Evolutionary conservation across 805 yeast genomes (phyloP), one percentile per base, ranked within the genome.

Genomic region (Nakazawaea sp.): DNA sequence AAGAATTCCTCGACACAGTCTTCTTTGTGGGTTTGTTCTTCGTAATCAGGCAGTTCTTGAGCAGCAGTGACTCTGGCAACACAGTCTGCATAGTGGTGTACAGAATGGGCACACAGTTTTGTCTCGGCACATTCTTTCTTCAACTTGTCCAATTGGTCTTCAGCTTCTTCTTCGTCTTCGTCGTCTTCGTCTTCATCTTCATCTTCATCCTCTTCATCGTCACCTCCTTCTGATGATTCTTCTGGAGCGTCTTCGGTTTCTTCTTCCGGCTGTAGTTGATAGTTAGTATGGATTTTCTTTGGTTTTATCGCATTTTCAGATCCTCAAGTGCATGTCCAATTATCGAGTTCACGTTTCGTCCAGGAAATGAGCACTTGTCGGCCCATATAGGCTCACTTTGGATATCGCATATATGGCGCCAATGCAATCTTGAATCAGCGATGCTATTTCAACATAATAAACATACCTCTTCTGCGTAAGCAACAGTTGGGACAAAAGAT

Each of bases 1-100:
- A 90, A 90, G 64, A 84, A 90, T 67, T 90, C 98, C 67, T 90
- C 97, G 45, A 90, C 82, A 73, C 98, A 90, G 67, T 90, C 97
- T 71, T 90, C 98, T 68, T 90, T 90, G 72, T 86, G 72, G 9
- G 70, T 78, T 53, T 73, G 75, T 42, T 82, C 80, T 20, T 65
- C 96, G 60, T 90, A 89, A 51, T 70, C 95, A 49, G 75, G 82
- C 56, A 85, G 89, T 67, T 88, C 86, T 70, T 70, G 74, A 52
- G 79, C 95, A 61, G 80, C 76, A 47, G 92, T 78, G 47, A 90
- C 97, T 71, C 97, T 87, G 67, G 85, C 97, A 43, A 79, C 79
- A 75, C 98, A 90, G 66, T 89, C 96, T 45, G 83, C 79, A 66
- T 81, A 88, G 66, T 89, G 97, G 66, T 89, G 96, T 53, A 76